phyloP scores from a whole-genome alignment of 768 basidiomycete genomes.

The Scleroderma citrinum region DNA sequence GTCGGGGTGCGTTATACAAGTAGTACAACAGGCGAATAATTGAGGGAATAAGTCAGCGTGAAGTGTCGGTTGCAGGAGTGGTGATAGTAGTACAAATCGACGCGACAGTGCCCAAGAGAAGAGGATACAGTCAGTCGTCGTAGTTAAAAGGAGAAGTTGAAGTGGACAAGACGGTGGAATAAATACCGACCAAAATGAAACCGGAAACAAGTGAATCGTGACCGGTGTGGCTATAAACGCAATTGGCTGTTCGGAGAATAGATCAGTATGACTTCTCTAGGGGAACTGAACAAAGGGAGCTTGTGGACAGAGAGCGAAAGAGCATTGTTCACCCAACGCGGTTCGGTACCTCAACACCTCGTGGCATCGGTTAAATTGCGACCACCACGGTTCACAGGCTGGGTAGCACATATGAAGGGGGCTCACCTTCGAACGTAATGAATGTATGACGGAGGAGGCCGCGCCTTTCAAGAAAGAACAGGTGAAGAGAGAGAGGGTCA shows the following conservation, averaged over 20 bases:
- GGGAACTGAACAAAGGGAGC: slow-evolving; percentile 13
- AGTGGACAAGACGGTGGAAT: slow-evolving; percentile 16
- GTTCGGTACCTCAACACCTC: slow-evolving; percentile 18
- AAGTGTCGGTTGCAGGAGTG: slow-evolving; percentile 10
- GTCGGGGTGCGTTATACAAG: slow-evolving; percentile 8
- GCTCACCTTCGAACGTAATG: slow-evolving; percentile 53
- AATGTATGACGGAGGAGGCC: slow-evolving; percentile 68
- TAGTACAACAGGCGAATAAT: slow-evolving; percentile 16
- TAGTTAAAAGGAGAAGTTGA: slow-evolving; percentile 4
- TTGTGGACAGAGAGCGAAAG: slow-evolving; percentile 16
- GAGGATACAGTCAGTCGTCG: slow-evolving; percentile 12
- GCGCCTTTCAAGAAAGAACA: slow-evolving; percentile 39
- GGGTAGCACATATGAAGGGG: slow-evolving; percentile 6
- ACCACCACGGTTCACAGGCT: not conserved
- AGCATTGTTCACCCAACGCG: slow-evolving; percentile 22
- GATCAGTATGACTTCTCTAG: slow-evolving; percentile 4
- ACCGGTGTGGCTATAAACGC: slow-evolving; percentile 15
- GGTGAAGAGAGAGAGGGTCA: slow-evolving; percentile 5
- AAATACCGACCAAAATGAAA: slow-evolving; percentile 24
- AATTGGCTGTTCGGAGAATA: slow-evolving; percentile 15
- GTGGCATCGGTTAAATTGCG: slow-evolving; percentile 16
- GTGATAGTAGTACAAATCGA: slow-evolving; percentile 10
- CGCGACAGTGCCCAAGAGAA: slow-evolving; percentile 1
- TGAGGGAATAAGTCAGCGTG: slow-evolving; percentile 13
- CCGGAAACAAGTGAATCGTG: slow-evolving; percentile 18